Evolutionary conservation across 768 basidiomycete genomes (phyloP).

Genomic region (Boletus speciosus): DNA sequence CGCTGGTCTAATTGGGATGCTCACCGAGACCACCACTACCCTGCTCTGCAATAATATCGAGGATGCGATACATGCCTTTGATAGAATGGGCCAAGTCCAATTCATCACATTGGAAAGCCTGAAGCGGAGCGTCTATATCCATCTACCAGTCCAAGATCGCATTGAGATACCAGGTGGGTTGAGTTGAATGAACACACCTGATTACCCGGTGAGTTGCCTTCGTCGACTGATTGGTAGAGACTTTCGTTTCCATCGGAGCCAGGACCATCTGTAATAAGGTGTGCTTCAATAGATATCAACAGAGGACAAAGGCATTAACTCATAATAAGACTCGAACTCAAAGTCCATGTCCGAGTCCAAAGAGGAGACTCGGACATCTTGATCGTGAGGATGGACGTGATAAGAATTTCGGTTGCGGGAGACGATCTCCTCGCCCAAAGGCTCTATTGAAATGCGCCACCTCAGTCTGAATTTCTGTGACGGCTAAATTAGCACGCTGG

Average conservation of each 20-base stretch:
- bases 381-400: constrained; percentile 24
- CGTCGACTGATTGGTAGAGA: constrained; percentile 13
- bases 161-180: background rate
- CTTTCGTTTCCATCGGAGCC: constrained; percentile 10
- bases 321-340: background rate
- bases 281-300: background rate
- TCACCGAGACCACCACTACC: constrained; percentile 51
- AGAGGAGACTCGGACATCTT: background rate
- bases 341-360: constrained; percentile 8
- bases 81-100: constrained; percentile 30
- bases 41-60: constrained; percentile 51
- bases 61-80: constrained; percentile 48
- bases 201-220: background rate
- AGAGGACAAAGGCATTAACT: constrained; percentile 8
- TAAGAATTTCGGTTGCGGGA: too few species aligned
- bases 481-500: background rate
- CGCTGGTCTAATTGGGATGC: background rate
- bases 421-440: too few species aligned
- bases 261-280: background rate
- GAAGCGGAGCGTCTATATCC: constrained; percentile 5
- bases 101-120: constrained; percentile 4
- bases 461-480: too few species aligned
- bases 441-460: too few species aligned
- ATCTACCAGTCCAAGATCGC: constrained; percentile 14
- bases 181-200: constrained; percentile 8